phyloP scores from a whole-genome alignment of 2,329 filamentous ascomycete species.

The Xylaria sp. region DNA sequence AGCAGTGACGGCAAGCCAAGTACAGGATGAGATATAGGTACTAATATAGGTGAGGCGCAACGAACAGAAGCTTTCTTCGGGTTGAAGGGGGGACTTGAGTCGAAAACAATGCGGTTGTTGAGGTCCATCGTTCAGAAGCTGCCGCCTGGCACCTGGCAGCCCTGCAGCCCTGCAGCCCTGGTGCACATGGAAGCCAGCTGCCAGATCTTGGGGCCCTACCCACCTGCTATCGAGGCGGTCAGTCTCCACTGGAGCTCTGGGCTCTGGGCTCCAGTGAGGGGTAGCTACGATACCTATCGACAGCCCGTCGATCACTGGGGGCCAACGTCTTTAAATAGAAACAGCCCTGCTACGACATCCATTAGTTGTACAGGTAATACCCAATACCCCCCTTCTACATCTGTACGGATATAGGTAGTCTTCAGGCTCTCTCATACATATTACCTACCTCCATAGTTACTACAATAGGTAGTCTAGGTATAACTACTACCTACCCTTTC shows the following conservation, averaged over 20 bases:
- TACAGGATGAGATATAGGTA: slow-evolving; percentile 1
- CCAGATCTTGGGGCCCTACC: too few species aligned
- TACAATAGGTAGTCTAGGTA: too few species aligned
- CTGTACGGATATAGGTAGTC: background rate
- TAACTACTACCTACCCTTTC: too few species aligned
- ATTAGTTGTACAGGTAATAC: background rate
- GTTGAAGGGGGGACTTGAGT: background rate
- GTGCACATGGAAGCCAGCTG: background rate
- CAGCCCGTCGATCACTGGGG: background rate
- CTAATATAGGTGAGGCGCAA: slow-evolving; percentile 1
- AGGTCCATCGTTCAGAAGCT: background rate
- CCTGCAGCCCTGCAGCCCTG: too few species aligned
- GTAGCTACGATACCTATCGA: too few species aligned
- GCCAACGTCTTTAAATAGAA: background rate
- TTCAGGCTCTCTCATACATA: too few species aligned
- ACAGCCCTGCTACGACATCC: background rate
- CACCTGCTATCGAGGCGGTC: too few species aligned
- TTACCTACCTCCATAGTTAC: too few species aligned
- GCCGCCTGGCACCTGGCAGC: background rate
- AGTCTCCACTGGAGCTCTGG: background rate
- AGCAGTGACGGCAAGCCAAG: background rate
- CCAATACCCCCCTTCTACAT: background rate
- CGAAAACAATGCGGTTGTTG: background rate
- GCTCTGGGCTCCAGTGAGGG: background rate
- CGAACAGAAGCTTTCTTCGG: too few species aligned